A percentile compares a stretch with the other conserved stretches of the same genome.
phyloP scores from a whole-genome alignment of 2,329 filamentous ascomycete species.

The Pseudogymnoascus sp. region DNA sequence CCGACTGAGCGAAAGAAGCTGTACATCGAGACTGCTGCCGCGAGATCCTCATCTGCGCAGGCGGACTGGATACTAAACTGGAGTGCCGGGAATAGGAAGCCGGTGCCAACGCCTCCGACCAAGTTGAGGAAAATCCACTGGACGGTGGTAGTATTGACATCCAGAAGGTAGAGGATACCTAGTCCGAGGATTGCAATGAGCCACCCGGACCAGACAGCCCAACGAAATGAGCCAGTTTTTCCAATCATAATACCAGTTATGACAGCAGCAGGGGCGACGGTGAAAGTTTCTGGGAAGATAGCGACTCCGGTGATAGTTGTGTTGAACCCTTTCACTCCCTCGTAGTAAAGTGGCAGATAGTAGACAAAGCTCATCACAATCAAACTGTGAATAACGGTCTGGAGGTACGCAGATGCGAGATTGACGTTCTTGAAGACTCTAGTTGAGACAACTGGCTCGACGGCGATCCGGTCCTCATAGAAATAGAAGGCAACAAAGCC shows the following conservation, averaged over 20 bases:
- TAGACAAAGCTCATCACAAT: slow-evolving; percentile 44
- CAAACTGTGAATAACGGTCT: slow-evolving; percentile 46
- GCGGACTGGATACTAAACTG: slow-evolving; percentile 53
- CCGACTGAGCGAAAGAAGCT: slow-evolving; percentile 58
- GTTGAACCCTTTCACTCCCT: slow-evolving; percentile 40
- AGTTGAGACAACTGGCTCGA: slow-evolving; percentile 26
- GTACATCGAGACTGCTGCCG: slow-evolving; percentile 52
- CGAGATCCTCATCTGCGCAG: slow-evolving; percentile 43
- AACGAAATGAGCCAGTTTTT: slow-evolving; percentile 46
- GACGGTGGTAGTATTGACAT: slow-evolving; percentile 39
- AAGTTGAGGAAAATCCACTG: slow-evolving; percentile 52
- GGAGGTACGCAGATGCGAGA: slow-evolving; percentile 39
- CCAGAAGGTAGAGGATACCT: slow-evolving; percentile 43
- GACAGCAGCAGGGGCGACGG: slow-evolving; percentile 51
- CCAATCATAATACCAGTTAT: slow-evolving; percentile 44
- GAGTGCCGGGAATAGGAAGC: slow-evolving; percentile 53
- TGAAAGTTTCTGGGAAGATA: slow-evolving; percentile 51
- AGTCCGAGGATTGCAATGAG: slow-evolving; percentile 44
- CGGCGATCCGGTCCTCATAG: slow-evolving; percentile 32
- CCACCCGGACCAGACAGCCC: slow-evolving; percentile 54
- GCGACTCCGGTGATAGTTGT: slow-evolving; percentile 45
- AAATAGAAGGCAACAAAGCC: slow-evolving; percentile 42
- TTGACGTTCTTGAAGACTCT: slow-evolving; percentile 35
- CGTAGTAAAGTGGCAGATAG: slow-evolving; percentile 41
- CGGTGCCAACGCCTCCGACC: slow-evolving; percentile 49